Base-by-base conservation (phyloP, 192 early-diverging fungal genomes). In the Allomyces macrogynus region DNA sequence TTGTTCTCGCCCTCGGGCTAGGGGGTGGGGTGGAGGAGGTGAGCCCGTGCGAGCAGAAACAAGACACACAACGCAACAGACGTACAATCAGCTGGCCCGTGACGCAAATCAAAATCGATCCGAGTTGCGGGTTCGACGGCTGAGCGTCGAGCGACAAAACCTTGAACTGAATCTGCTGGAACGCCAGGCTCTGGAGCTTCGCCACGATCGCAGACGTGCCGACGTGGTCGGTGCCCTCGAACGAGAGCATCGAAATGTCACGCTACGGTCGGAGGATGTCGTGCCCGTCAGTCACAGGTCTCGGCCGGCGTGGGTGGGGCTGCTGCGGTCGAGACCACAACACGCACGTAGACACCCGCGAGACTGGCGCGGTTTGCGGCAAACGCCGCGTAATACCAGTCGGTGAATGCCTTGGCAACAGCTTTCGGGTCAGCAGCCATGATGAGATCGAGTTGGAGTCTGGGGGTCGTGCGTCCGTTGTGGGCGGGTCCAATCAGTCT, bases 381-480 rank as follows among this genome's bases (percentile, higher is more conserved):
- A 73, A 97, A 97, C 20, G 83, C 81, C 64, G 78, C 62, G 77
- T 97, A 97, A 81, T 97, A 97, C 72, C 72, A 97, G 5, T 86
- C 76, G 63, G 77, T 76, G 76, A 97, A 95, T 71, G 79, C 72
- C 67, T 84, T 79, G 25, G 84, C 89, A 74, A 74, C 26, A 27
- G 26, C 26, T 27, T 27, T 27, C 26, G 26, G 4, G 1, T 27
- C 26, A 4, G 26, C 26, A 4, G 26, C 26, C 26, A 27, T 1
- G 26, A 4, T 27, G 26, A 27, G 2, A 4, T 27, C 4, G 26
- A 4, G 26, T 3, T 27, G 26, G 26, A 27, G 26, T 27, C 26
- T 27, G 26, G 2, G 26, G 1, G 26, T 27, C 26, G 26, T 3
- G 26, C 26, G 26, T 3, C 1, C 2, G 26, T 4, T 1, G 1